A percentile compares a stretch with the other conserved stretches of the same genome.
Conservation (phyloP, 2,329 filamentous ascomycete genomes). For the Fusarium sulawesiense region DNA sequence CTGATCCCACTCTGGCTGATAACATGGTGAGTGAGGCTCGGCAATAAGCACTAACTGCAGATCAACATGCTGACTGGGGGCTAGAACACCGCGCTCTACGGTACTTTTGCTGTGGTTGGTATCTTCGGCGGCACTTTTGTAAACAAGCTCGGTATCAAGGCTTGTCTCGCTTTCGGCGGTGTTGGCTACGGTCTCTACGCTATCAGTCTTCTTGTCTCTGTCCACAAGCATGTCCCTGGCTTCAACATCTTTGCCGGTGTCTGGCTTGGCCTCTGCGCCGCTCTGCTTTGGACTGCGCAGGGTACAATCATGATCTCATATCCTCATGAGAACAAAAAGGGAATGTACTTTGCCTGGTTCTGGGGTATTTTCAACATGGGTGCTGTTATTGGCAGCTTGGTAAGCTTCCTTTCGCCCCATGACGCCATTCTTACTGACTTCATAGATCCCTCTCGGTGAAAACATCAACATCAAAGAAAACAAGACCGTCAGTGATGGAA, state of each 20-base stretch:
- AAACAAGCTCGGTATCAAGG: slow-evolving; percentile 77
- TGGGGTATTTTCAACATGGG: slow-evolving; percentile 97
- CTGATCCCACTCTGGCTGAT: slow-evolving; percentile 60
- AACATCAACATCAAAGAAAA: slow-evolving; percentile 41
- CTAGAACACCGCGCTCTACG: slow-evolving; percentile 71
- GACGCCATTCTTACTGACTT: not conserved
- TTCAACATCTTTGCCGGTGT: slow-evolving; percentile 75
- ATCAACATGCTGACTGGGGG: not conserved
- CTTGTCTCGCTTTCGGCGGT: slow-evolving; percentile 76
- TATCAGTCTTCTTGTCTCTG: slow-evolving; percentile 73
- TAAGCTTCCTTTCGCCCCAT: slow-evolving; percentile 44
- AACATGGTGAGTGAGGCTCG: slow-evolving; percentile 45
- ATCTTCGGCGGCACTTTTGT: slow-evolving; percentile 80
- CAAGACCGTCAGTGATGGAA: slow-evolving; percentile 74
- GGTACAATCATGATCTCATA: slow-evolving; percentile 92
- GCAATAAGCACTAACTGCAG: not conserved
- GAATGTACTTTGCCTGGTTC: slow-evolving; percentile 88
- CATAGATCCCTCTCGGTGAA: slow-evolving; percentile 60
- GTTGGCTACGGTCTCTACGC: slow-evolving; percentile 81
- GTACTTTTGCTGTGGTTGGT: slow-evolving; percentile 73
- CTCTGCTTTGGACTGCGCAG: slow-evolving; percentile 84
- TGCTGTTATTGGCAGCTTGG: slow-evolving; percentile 82
- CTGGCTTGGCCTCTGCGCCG: slow-evolving; percentile 81
- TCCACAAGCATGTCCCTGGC: slow-evolving; percentile 63
- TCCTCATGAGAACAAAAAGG: slow-evolving; percentile 82